Percentiles rank a stretch among this genome's conserved stretches.
Conservation (phyloP, 805 yeast species). For the Kazachstania kunashirensis region DNA sequence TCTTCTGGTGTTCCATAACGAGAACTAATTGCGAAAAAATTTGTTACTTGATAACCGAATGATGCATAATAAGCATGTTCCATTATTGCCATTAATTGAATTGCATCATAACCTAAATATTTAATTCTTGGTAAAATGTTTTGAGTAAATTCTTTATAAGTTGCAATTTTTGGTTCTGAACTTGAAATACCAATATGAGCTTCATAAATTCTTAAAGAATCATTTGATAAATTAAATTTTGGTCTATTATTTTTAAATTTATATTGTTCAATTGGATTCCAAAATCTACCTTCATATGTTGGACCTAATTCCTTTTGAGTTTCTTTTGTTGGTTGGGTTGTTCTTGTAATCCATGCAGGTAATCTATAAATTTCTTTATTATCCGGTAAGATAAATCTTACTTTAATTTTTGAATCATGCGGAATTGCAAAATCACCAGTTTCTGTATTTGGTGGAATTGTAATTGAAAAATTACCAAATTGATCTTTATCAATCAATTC, state of each 20-base stretch:
- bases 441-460: constrained; percentile 39
- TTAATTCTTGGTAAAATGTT: constrained; percentile 77
- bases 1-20: constrained; percentile 95
- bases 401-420: constrained; percentile 72
- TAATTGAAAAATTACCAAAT: constrained; percentile 61
- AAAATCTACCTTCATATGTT: constrained; percentile 77
- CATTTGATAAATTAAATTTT: constrained; percentile 31
- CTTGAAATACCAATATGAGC: constrained; percentile 94
- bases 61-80: constrained; percentile 98
- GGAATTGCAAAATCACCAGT: constrained; percentile 49
- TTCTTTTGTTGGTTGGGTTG: constrained; percentile 61
- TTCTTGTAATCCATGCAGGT: constrained; percentile 84
- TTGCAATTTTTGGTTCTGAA: constrained; percentile 75
- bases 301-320: constrained; percentile 32
- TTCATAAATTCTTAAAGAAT: constrained; percentile 70
- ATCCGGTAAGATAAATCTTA: constrained; percentile 51
- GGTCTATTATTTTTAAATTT: constrained; percentile 61
- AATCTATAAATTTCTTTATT: constrained; percentile 70
- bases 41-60: constrained; percentile 94
- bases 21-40: constrained; percentile 82
- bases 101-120: constrained; percentile 80
- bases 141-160: constrained; percentile 74
- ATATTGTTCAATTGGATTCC: constrained; percentile 70
- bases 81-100: constrained; percentile 96
- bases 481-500: constrained; percentile 45